Percentiles rank a stretch among this genome's conserved stretches.
These are phyloP conservation scores for Chenopodium formosanum DNA, from an alignment of 148 eudicot genomes.

Conservation along the genomic window DNA sequence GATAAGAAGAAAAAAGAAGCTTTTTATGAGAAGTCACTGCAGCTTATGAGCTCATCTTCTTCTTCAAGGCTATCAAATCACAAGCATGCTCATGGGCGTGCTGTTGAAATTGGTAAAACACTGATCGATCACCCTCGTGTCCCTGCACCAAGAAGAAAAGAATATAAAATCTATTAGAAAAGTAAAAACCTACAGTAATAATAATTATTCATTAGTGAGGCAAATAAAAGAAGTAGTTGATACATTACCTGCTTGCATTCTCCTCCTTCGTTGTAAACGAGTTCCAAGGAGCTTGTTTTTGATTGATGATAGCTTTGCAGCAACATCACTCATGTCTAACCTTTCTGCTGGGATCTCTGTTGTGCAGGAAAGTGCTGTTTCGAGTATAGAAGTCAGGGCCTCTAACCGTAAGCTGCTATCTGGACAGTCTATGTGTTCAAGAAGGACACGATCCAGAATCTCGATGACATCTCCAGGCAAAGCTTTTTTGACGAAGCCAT, in stretches of 20 bases:
- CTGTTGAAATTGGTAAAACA: too few relatives aligned
- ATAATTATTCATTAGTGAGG: too few relatives aligned
- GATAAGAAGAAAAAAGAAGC: too few relatives aligned
- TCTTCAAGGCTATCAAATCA: too few relatives aligned
- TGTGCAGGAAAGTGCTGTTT: constrained; percentile 11
- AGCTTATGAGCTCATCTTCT: too few relatives aligned
- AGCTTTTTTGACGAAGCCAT: constrained; percentile 7
- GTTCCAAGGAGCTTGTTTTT: constrained; percentile 8
- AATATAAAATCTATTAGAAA: too few relatives aligned
- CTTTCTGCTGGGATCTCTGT: neutral
- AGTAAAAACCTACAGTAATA: too few relatives aligned
- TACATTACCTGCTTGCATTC: neutral
- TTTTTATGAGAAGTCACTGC: too few relatives aligned
- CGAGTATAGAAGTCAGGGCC: constrained; percentile 1
- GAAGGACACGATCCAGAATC: constrained; percentile 1
- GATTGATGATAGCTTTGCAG: constrained; percentile 7
- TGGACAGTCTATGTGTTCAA: neutral
- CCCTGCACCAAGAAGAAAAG: too few relatives aligned
- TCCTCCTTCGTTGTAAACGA: neutral
- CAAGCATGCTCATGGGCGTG: too few relatives aligned
- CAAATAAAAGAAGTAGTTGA: neutral
- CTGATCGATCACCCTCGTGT: too few relatives aligned
- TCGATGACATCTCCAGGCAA: neutral
- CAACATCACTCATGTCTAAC: constrained; percentile 15
- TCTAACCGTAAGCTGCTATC: neutral